phyloP scores from a whole-genome alignment of 2,329 filamentous ascomycete genomes.

The Arthrobotrys sinensis region DNA sequence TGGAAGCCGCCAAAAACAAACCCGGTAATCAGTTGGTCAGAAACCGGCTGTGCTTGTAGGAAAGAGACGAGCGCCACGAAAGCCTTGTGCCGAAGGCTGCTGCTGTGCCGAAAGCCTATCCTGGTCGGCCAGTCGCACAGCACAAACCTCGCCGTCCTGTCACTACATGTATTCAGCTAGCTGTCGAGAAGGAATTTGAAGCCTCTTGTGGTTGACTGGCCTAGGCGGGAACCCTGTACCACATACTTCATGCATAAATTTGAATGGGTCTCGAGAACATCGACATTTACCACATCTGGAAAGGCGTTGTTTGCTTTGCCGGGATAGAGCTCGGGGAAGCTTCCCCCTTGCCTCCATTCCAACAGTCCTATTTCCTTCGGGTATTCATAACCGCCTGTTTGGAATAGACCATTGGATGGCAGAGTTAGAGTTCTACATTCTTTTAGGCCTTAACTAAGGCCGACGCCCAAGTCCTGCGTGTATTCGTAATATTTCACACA shows the following conservation, averaged over 20 bases:
- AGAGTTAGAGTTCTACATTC: constrained; percentile 8
- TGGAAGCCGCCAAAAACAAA: constrained; percentile 23
- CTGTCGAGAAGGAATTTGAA: background rate
- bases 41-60: background rate
- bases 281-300: constrained; percentile 7
- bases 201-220: background rate
- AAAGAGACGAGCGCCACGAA: constrained; percentile 12
- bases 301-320: constrained; percentile 28
- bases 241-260: constrained; percentile 24
- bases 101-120: constrained; percentile 5
- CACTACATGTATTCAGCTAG: too few species aligned
- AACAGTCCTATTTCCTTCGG: background rate
- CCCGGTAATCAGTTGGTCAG: background rate
- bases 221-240: constrained; percentile 11
- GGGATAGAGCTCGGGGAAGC: constrained; percentile 17
- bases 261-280: constrained; percentile 20
- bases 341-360: constrained; percentile 12
- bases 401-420: constrained; percentile 1
- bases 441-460: background rate
- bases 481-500: constrained; percentile 5
- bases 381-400: constrained; percentile 7
- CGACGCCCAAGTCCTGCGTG: constrained; percentile 20
- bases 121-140: background rate
- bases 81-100: constrained; percentile 16
- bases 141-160: constrained; percentile 1